Evolutionary conservation across 1,139 yeast species (phyloP), one percentile per base, ranked within the genome.

Genomic region (Kluyveromyces sp.): DNA sequence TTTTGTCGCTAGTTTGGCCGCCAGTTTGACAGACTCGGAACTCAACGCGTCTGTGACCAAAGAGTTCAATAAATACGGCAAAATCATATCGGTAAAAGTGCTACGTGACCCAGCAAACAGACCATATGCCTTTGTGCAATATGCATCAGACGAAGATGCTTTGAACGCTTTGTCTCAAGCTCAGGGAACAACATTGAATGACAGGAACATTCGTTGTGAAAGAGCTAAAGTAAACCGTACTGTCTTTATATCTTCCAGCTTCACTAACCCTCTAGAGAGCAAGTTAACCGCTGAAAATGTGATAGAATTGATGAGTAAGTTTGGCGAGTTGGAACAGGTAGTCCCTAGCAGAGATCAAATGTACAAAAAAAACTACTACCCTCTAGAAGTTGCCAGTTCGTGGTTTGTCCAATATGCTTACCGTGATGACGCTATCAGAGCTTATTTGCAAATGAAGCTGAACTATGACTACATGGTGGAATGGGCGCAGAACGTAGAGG

Each of bases 61-160:
- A 15, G 84, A 79, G 58, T 83, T 83, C 54, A 61, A 66, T 47
- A 70, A 77, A 63, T 87, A 83, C 81, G 96, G 96, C 8, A 68
- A 73, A 34, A 69, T 85, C 39, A 71, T 79, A 5, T 70, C 83
- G 25, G 95, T 87, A n/a, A 89, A 90, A 59, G 96, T 89, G 3
- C 74, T 89, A 51, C 73, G 96, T 46, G 97, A 90, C 67, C 78
- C 83, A 25, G 71, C 79, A 32, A 84, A 85, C 61, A 74, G 96
- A 38, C 97, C 97, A 0, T 90, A 90, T 64, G 96, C 97, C 0
- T 90, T 90, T 72, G 96, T 89, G 39, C 97, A 90, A 65, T 88
- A 84, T 62, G 71, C 79, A 10, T 79, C 71, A 47, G 95, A 84
- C 51, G 70, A 68, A 4, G 94, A 85, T 53, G 90, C 95, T 7